phyloP scores from a whole-genome alignment of 495 filamentous ascomycete genomes.

The Schizothecium vesticola region DNA sequence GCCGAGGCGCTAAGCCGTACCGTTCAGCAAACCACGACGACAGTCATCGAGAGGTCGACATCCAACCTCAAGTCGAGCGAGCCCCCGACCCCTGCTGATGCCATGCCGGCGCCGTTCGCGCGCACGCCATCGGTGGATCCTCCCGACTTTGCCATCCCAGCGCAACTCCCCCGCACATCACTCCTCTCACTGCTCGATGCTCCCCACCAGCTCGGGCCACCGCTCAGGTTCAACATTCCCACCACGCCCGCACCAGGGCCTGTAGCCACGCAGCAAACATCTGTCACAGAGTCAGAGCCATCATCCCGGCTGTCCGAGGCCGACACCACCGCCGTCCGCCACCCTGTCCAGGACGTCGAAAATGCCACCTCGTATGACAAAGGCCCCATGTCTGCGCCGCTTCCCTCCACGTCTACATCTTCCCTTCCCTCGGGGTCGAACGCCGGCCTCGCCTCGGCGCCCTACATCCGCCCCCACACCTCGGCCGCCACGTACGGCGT shows the following conservation, averaged over 20 bases:
- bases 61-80: conserved; percentile 14
- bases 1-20: conserved; percentile 24
- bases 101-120: conserved; percentile 14
- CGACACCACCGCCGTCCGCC: neutral
- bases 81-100: conserved; percentile 25
- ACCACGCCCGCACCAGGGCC: conserved; percentile 23
- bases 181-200: conserved; percentile 52
- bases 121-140: conserved; percentile 50
- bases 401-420: neutral
- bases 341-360: neutral
- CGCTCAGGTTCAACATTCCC: conserved; percentile 31
- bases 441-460: neutral
- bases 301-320: neutral
- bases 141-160: conserved; percentile 40
- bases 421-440: neutral
- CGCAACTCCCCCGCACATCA: conserved; percentile 42
- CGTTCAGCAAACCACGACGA: conserved; percentile 5
- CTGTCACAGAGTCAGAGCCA: neutral
- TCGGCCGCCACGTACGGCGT: conserved; percentile 36
- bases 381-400: neutral
- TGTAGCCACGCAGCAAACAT: neutral
- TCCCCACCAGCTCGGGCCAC: conserved; percentile 31
- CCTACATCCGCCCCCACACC: conserved; percentile 30
- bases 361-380: neutral
- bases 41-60: neutral